Evolutionary conservation across 1,284 basidiomycete genomes (phyloP), one percentile per base, ranked within the genome.

Genomic region (Ustilago shanxiensis): DNA sequence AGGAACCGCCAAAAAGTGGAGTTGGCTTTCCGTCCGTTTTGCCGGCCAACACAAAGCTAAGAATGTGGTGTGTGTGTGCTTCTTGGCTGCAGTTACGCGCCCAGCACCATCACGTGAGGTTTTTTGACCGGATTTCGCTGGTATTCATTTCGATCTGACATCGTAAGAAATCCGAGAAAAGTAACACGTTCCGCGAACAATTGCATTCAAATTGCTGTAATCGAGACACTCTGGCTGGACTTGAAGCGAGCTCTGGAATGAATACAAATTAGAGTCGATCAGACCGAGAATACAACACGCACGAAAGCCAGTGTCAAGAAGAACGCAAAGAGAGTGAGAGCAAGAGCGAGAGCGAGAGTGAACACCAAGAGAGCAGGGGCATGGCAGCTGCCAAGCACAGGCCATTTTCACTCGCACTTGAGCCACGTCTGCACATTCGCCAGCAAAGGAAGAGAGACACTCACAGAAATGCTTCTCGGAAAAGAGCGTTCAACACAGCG

Each of bases 351-450:
- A n/a, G n/a, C n/a, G n/a, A n/a, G n/a, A n/a, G n/a, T n/a, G n/a
- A n/a, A n/a, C n/a, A n/a, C n/a, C n/a, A 33, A 33, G 33, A 35
- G 16, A 22, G 24, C 10, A 16, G 41, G 29, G 14, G 47, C 13
- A 14, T 49, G 47, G 47, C 47, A 47, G 45, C 53, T 20, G 56
- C 63, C 69, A 72, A 72, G 70, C 70, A 72, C 70, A 67, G 64
- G 70, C 70, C 69, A 72, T 39, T 39, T 29, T 6, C 11, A 18
- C 11, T 7, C 9, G 8, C 50, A 60, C 37, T 50, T 5, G 50
- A 55, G 69, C 63, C 60, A 66, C 66, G 66, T 69, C 66, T 67
- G 59, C 66, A 67, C 26, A 5, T 61, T 47, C 41, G 29, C 24
- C 47, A 49, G 47, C 47, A 11, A 5, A 49, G 6, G 9, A 22